Conservation (phyloP, 306 rosid species). For the Lablab purpureus region DNA sequence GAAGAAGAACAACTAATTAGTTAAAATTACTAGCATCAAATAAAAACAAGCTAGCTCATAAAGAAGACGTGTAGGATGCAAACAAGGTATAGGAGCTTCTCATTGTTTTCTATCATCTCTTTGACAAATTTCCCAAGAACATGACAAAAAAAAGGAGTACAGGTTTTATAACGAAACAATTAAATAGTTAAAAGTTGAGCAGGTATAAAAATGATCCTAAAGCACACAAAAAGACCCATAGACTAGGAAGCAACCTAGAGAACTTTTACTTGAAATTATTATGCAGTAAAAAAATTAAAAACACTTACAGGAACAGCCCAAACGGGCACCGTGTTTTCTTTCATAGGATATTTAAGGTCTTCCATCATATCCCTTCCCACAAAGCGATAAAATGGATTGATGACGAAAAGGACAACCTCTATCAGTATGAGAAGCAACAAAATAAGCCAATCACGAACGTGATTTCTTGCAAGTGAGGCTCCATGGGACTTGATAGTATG, state of each 20-base stretch:
- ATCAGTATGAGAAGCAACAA: slow-evolving; percentile 68
- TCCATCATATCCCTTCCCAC: slow-evolving; percentile 94
- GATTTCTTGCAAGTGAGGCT: slow-evolving; percentile 73
- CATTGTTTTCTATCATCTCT: neutral
- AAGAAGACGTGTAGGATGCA: neutral
- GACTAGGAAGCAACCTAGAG: slow-evolving; percentile 29
- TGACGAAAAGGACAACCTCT: slow-evolving; percentile 56
- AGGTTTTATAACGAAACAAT: neutral
- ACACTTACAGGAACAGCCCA: slow-evolving; percentile 94
- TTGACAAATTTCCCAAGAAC: slow-evolving; percentile 12
- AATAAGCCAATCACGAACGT: slow-evolving; percentile 81
- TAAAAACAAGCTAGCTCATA: neutral
- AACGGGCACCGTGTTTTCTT: slow-evolving; percentile 79
- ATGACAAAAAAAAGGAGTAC: neutral
- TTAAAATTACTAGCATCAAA: slow-evolving; percentile 9
- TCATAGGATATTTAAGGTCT: slow-evolving; percentile 86
- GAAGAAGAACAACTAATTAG: slow-evolving; percentile 31
- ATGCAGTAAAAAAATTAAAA: neutral
- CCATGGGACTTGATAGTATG: slow-evolving; percentile 90
- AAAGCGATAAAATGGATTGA: slow-evolving; percentile 85
- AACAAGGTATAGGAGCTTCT: neutral
- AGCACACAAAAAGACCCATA: slow-evolving; percentile 14
- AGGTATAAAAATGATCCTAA: neutral
- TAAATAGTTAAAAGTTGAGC: neutral
- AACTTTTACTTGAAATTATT: neutral